Conservation (phyloP, 2,329 filamentous ascomycete species). For the Talaromyces albobiverticillius region DNA sequence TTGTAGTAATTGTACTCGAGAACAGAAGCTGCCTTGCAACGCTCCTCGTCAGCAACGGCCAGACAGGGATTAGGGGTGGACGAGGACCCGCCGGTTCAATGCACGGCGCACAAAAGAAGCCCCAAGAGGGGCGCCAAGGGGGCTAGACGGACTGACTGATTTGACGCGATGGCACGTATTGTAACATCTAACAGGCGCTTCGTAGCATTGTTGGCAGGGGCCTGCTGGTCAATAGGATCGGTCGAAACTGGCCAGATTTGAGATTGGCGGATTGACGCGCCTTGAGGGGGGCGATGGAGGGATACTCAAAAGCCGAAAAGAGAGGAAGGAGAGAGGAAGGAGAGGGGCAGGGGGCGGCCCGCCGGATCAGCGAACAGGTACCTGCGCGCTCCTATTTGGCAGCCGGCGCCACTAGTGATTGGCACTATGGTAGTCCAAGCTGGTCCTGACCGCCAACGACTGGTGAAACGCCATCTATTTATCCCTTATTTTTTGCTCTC, state of each 20-base stretch:
- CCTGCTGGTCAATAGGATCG: too few species aligned
- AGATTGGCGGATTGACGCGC: too few species aligned
- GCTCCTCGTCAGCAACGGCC: too few species aligned
- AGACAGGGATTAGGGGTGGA: too few species aligned
- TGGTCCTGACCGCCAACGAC: background rate
- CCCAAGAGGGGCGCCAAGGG: constrained; percentile 18
- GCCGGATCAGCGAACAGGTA: background rate
- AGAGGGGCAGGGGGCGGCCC: background rate
- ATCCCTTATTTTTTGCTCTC: background rate
- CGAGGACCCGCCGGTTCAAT: background rate
- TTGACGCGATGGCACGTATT: background rate
- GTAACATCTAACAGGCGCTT: background rate
- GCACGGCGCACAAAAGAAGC: constrained; percentile 1
- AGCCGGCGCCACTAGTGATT: background rate
- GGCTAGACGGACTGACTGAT: background rate
- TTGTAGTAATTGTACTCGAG: too few species aligned
- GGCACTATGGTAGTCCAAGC: background rate
- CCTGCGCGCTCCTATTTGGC: background rate
- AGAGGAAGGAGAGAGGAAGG: background rate
- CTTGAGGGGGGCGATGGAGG: too few species aligned
- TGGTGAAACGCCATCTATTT: background rate
- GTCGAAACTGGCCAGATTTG: too few species aligned
- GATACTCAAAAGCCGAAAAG: too few species aligned
- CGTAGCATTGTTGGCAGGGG: background rate
- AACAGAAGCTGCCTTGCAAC: too few species aligned